Base-by-base conservation (phyloP, 805 yeast species). In the Candida quercuum region DNA sequence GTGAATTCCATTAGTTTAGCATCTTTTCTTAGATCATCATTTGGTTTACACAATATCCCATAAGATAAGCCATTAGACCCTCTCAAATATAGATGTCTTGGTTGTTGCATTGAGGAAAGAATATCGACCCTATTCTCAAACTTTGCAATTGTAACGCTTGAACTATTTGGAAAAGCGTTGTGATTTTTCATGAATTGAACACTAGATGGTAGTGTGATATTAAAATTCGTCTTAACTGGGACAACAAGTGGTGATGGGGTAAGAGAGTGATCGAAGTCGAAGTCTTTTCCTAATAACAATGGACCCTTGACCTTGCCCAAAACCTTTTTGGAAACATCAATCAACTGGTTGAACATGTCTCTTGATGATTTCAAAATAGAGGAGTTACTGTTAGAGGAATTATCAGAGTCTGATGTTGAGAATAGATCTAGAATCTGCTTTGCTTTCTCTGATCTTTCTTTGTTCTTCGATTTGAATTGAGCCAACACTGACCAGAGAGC, bases 11-110 rank as follows among this genome's bases (percentile, higher is more conserved):
- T 84, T 36, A 91, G 76, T 49, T 95, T 84, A 4, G 96, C 93
- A 65, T 94, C 99, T 54, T 94, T 94, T 46, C 98, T 66, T 15
- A 94, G 80, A 63, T 93, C 99, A 60, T 93, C 99, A 44, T 78
- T 74, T 8, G 81, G 78, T 54, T 93, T 93, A 49, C 95, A 81
- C 63, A 93, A 70, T 13, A 93, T 69, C 15, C 81, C 73, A 55
- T 89, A 89, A 1, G 65, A 58, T n/a, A 63, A 61, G 8, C 91
- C 89, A 60, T 91, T 86, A 3, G 86, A 76, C 0, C 98, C 99
- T 28, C 75, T 59, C 3, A 91, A 64, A 12, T 76, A 76, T 8
- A 93, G 64, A 46, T 85, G 80, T 48, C 86, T 76, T 0, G 99
- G 99, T 62, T 75, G 78, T 58, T 89, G 97, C 61, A 93, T 69